Conservation (phyloP, 768 basidiomycete genomes). For the Coprinellus aureogranulatus region DNA sequence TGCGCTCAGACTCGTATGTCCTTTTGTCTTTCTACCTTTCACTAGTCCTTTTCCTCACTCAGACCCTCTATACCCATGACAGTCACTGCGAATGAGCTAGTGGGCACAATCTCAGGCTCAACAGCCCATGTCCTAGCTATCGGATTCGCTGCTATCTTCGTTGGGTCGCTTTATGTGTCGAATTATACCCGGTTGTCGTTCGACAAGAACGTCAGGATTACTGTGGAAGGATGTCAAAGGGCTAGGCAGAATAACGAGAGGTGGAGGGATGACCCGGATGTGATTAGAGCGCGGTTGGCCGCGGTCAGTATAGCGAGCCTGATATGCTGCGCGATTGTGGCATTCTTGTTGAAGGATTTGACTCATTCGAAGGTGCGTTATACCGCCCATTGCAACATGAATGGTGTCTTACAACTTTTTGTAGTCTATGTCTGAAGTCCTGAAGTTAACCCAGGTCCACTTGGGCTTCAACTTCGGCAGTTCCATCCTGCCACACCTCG, state of each 20-base stretch:
- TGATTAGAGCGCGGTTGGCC: conserved; percentile 72
- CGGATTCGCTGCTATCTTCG: conserved; percentile 65
- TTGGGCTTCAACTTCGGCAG: conserved; percentile 9
- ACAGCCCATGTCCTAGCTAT: conserved; percentile 50
- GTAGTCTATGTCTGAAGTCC: neutral
- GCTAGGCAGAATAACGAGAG: conserved; percentile 35
- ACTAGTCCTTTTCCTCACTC: neutral
- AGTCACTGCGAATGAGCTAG: neutral
- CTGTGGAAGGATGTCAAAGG: conserved; percentile 18
- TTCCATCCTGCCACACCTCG: conserved; percentile 50
- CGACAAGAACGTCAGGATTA: conserved; percentile 29
- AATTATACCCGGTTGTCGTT: conserved; percentile 61
- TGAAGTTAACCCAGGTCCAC: neutral
- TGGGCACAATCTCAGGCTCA: neutral
- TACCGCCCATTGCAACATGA: neutral
- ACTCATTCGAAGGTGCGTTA: conserved; percentile 15
- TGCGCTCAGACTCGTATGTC: neutral
- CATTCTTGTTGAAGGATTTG: conserved; percentile 34
- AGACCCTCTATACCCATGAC: neutral
- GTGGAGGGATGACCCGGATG: conserved; percentile 80
- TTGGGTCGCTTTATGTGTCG: conserved; percentile 79
- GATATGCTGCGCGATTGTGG: conserved; percentile 53
- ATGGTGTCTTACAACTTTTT: neutral
- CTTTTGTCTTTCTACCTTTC: neutral
- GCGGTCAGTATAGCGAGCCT: conserved; percentile 67